Conservation (phyloP, 352 stramenopile genomes). For the Pythium apleroticum region DNA sequence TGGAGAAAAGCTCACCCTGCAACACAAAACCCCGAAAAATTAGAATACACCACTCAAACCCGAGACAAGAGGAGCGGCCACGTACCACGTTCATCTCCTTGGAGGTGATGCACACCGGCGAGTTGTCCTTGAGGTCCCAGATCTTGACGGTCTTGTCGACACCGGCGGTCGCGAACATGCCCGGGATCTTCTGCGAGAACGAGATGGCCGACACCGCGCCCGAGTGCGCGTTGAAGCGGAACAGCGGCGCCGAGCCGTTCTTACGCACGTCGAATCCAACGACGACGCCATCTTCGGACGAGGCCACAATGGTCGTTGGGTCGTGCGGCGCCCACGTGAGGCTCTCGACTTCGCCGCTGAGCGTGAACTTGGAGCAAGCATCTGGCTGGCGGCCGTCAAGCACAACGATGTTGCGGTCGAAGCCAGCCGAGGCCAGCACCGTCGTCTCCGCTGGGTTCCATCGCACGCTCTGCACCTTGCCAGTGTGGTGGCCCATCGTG, state of each 20-base stretch:
- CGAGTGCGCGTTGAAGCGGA: slow-evolving; percentile 92
- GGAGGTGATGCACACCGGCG: slow-evolving; percentile 78
- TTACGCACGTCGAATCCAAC: slow-evolving; percentile 94
- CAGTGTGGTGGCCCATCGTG: slow-evolving; percentile 97
- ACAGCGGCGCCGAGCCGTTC: slow-evolving; percentile 91
- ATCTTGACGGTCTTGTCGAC: slow-evolving; percentile 98
- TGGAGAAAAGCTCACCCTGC: slow-evolving; percentile 88
- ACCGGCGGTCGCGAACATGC: slow-evolving; percentile 94
- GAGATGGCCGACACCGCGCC: slow-evolving; percentile 83
- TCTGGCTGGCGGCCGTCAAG: slow-evolving; percentile 90
- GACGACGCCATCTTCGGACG: slow-evolving; percentile 94
- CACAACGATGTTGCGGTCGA: slow-evolving; percentile 94
- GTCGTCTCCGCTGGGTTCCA: slow-evolving; percentile 97
- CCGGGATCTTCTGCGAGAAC: slow-evolving; percentile 85
- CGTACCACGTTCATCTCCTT: slow-evolving; percentile 93
- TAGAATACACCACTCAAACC: neutral
- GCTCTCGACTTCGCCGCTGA: slow-evolving; percentile 89
- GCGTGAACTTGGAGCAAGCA: slow-evolving; percentile 76
- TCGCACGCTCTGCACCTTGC: slow-evolving; percentile 97
- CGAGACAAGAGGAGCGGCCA: neutral
- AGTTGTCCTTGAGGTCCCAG: slow-evolving; percentile 91
- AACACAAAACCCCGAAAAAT: slow-evolving; percentile 16
- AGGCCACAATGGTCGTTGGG: slow-evolving; percentile 91
- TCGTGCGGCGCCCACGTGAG: slow-evolving; percentile 94
- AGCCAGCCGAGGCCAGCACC: slow-evolving; percentile 94